Evolutionary conservation across 2,329 filamentous ascomycete genomes (phyloP).

Genomic region (Epichloe gansuensis): DNA sequence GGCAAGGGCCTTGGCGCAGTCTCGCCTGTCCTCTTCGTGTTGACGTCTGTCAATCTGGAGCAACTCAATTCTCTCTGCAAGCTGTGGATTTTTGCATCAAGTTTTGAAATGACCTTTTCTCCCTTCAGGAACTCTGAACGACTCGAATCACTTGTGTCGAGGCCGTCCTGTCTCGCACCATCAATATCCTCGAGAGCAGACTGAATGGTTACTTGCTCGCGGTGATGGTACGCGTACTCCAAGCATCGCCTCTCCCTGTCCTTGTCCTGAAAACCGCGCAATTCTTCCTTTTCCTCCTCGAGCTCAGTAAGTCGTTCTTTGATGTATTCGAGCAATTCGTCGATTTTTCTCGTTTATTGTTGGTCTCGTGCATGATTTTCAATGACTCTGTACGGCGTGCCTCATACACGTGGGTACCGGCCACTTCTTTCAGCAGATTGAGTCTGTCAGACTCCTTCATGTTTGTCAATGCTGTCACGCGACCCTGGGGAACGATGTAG

Average conservation of each 20-base stretch:
- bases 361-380: constrained; percentile 95
- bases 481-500: constrained; percentile 96
- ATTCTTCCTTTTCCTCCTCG: constrained; percentile 94
- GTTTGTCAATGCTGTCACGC: constrained; percentile 90
- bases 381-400: constrained; percentile 79
- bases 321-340: constrained; percentile 83
- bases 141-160: constrained; percentile 74
- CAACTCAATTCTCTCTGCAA: constrained; percentile 71
- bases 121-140: constrained; percentile 64
- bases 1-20: constrained; percentile 66
- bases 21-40: constrained; percentile 78
- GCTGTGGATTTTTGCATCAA: constrained; percentile 70
- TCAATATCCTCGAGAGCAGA: constrained; percentile 74
- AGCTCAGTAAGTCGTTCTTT: constrained; percentile 79
- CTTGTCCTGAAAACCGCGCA: constrained; percentile 87
- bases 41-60: constrained; percentile 75
- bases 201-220: constrained; percentile 71
- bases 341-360: constrained; percentile 87
- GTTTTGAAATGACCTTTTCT: constrained; percentile 64
- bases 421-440: constrained; percentile 91
- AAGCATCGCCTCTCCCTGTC: constrained; percentile 84
- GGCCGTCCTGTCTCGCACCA: constrained; percentile 64
- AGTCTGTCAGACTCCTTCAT: constrained; percentile 95
- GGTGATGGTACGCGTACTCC: constrained; percentile 88
- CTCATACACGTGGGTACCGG: constrained; percentile 94